phyloP scores from a whole-genome alignment of 2,329 filamentous ascomycete genomes.

The Neofusicoccum umdonicola region DNA sequence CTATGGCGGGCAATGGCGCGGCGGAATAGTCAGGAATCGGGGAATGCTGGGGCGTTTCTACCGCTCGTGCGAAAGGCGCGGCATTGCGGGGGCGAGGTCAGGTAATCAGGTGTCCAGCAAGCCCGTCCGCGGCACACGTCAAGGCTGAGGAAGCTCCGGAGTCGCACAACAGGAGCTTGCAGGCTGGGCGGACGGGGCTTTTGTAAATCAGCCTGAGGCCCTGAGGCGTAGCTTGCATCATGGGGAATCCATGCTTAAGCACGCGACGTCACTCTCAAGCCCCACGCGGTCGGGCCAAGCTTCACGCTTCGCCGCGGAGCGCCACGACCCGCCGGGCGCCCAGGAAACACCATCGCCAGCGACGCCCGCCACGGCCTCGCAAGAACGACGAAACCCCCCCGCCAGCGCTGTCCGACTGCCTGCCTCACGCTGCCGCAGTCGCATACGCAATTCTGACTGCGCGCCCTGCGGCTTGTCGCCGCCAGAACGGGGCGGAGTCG shows the following conservation, averaged over 20 bases:
- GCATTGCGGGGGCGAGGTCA: neutral
- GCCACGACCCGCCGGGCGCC: neutral
- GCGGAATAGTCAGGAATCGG: constrained; percentile 5
- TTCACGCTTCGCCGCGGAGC: neutral
- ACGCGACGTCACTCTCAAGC: constrained; percentile 7
- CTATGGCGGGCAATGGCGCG: neutral
- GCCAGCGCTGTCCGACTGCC: neutral
- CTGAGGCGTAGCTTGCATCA: neutral
- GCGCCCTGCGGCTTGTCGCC: neutral
- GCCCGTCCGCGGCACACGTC: neutral
- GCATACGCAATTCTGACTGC: neutral
- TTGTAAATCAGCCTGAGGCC: constrained; percentile 10
- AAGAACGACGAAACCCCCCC: neutral
- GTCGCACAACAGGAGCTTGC: neutral
- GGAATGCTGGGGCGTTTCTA: neutral
- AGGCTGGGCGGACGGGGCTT: neutral
- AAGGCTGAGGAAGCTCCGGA: neutral
- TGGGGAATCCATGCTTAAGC: constrained; percentile 2
- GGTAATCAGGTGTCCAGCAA: neutral
- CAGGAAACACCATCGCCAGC: neutral
- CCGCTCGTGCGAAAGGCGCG: neutral
- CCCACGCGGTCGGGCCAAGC: constrained; percentile 2
- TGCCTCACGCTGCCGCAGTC: neutral
- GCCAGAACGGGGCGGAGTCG: neutral
- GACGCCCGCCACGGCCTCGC: too few relatives aligned